Evolutionary conservation across 306 rosid genomes (phyloP), one percentile per base, ranked within the genome.

Genomic region (Malus asiatica): DNA sequence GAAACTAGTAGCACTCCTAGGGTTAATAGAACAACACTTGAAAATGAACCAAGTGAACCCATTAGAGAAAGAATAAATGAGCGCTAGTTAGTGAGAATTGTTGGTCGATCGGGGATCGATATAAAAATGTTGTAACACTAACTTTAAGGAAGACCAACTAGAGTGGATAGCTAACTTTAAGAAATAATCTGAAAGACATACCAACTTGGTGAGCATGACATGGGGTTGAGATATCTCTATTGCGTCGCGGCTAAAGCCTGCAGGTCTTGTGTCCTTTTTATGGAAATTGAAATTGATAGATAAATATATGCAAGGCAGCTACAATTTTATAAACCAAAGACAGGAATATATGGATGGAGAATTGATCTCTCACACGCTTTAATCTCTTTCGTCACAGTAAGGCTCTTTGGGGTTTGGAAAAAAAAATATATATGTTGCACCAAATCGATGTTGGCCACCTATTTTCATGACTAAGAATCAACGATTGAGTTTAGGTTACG

Each of bases 1-100:
- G 78, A n/a, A 19, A 68, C 68, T 10, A 82, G 23, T 2, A 72
- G 33, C 14, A 14, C 40, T 73, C 67, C 76, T 10, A 73, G 68
- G 63, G 55, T 58, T 23, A 73, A 15, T 40, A 73, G 40, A 23
- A 40, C 6, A 7, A 72, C 19, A 58, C 42, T 73, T 20, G 57
- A 59, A 14, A 19, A 40, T 38, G 76, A 23, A 16, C 42, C 33
- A 40, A 15, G 23, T 25, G 68, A 58, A 59, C 40, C 76, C 76
- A 73, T 73, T 61, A 61, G 8, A 14, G 19, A 61, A 25, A 61
- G 13, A 16, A 27, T 23, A 61, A 61, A 61, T 12, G 66, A 61
- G 66, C 63, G 25, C 18, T 25, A 61, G 66, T 33, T 61, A 13
- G 35, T 4, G 38, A 27, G 63, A 58, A 22, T 22, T 42, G 45